These are phyloP conservation scores for Jatropha curcas DNA, from an alignment of 345 rosid genomes.

Conservation along the genomic window DNA sequence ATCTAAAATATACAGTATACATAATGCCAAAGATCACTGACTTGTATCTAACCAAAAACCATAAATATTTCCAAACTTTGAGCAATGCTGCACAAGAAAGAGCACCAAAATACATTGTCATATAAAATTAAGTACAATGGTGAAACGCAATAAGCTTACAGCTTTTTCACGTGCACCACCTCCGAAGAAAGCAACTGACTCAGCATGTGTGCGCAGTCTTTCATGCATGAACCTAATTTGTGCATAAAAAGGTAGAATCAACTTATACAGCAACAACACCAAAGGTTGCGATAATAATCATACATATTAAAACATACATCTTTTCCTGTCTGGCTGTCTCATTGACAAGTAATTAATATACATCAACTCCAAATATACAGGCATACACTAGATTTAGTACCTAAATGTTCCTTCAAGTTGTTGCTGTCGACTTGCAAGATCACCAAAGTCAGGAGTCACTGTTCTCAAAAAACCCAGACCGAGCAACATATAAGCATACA, in stretches of 20 bases:
- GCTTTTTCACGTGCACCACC: constrained; percentile 97
- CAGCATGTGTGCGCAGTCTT: constrained; percentile 96
- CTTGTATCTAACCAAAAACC: too few species aligned
- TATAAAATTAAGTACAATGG: constrained; percentile 5
- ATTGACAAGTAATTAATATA: not conserved
- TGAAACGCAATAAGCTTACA: constrained; percentile 54
- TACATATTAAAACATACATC: not conserved
- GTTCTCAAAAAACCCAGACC: constrained; percentile 91
- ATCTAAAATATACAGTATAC: too few species aligned
- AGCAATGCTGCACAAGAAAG: not conserved
- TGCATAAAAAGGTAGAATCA: constrained; percentile 20
- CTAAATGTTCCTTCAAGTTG: constrained; percentile 95
- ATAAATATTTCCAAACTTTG: not conserved
- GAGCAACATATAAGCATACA: constrained; percentile 90
- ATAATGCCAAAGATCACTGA: not conserved
- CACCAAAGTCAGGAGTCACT: constrained; percentile 93
- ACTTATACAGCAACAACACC: constrained; percentile 17
- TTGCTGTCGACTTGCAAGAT: constrained; percentile 79
- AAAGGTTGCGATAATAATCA: not conserved
- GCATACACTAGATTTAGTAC: constrained; percentile 37
- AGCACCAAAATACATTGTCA: not conserved
- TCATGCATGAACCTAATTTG: constrained; percentile 95
- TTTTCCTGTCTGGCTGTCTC: not conserved
- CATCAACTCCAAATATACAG: constrained; percentile 11
- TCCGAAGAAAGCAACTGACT: constrained; percentile 98